Base-by-base conservation (phyloP, 495 filamentous ascomycete genomes). In the Aspergillus haitiensis region DNA sequence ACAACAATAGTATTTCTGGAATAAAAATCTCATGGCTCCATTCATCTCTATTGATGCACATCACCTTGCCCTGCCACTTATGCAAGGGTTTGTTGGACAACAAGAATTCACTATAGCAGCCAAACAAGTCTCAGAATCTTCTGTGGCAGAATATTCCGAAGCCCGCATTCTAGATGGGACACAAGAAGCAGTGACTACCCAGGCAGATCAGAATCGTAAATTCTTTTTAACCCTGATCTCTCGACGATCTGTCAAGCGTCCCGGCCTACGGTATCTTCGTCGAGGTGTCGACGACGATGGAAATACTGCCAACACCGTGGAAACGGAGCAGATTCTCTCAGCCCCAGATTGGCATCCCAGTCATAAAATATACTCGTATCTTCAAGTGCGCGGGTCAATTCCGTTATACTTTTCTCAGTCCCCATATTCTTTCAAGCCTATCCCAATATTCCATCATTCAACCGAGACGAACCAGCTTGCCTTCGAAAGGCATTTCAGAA, bases 71-170 rank as follows among this genome's bases (percentile, higher is more conserved):
- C 68, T 98, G 52, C 94, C 94, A 0, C 64, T 98, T 9, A 89
- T 97, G 74, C 93, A 97, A 76, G 94, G 94, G 6, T 98, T 97
- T 65, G 89, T 98, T 18, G 92, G 93, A 3, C 94, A 98, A 71
- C 77, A 84, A 65, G 81, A 86, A 15, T 97, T 98, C 67, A 80
- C 83, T 15, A 80, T 91, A 6, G 82, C 74, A n/a, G 65, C 62
- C n/a, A 57, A 51, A 32, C n/a, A 70, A 7, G 65, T 64, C 13
- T 57, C 68, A 39, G 37, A 52, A 18, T 51, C 64, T 5, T 52
- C 63, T 9, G 46, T 47, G 39, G 33, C 48, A 12, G 56, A 59
- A 45, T 61, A 62, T 7, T 34, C 60, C 5, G 75, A 77, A 59
- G 70, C 61, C 13, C 66, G 61, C 2, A 73, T 74, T 6, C 57